Base-by-base conservation (phyloP, 2,329 filamentous ascomycete species). In the Monilinia polystroma region DNA sequence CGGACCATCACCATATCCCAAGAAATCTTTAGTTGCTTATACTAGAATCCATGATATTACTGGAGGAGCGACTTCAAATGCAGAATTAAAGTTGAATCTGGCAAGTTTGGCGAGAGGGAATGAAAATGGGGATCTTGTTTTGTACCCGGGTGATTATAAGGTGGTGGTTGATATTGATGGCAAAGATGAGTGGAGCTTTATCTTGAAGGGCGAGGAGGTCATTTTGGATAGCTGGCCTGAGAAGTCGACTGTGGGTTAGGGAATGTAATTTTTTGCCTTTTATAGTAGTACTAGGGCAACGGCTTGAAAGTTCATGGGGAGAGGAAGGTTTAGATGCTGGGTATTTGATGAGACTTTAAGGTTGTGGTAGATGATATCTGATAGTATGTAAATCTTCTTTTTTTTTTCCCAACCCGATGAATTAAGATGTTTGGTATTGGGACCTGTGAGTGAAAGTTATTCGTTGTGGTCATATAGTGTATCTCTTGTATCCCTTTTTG, bases 111-210 rank as follows among this genome's bases (percentile, higher is more conserved):
- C 81, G 1, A 76, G 85, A 2, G 80, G 81, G 0, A 82, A 85
- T 67, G 78, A 81, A 52, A 76, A 75, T 3, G 85, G 85, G 0
- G 81, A 83, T 68, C 79, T 77, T 58, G 80, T 84, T 18, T 72
- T 87, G 12, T 86, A 84, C 73, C 84, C 84, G 0, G 85, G 83
- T 0, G 78, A 78, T 23, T 87, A 87, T 69, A 77, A 74, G 10
- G 56, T 85, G 14, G 70, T 78, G 59, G 63, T 85, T 11, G 83
- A 85, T 72, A 75, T 78, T 66, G 78, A 80, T 60, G 77, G 78
- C 2, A 71, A 79, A 58, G 76, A 78, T 0, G 75, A 69, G 47
- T 70, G 80, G 54, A 79, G 79, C 29, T 83, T 86, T 68, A 79
- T 76, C 2, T 74, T 85, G 67, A 81, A 78, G 0, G 84, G 83